Conservation (phyloP, 306 rosid genomes). For the Hippophae tibetana region DNA sequence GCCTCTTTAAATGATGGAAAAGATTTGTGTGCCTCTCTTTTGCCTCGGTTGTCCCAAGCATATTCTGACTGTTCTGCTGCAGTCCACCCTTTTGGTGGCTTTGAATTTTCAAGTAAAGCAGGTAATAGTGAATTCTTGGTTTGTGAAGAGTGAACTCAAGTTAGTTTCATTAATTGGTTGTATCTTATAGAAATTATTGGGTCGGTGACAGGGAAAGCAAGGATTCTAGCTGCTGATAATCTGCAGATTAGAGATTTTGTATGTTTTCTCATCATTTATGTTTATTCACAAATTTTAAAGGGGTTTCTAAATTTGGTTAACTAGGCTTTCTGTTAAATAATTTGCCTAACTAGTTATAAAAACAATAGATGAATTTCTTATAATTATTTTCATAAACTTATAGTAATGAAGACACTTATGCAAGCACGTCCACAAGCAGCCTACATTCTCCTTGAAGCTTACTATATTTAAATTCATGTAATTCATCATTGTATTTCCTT, state of each 20-base stretch:
- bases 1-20: conserved; percentile 25
- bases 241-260: conserved; percentile 46
- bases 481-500: conserved; percentile 4
- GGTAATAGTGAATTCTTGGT: conserved; percentile 23
- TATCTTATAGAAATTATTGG: conserved; percentile 23
- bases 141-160: conserved; percentile 6
- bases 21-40: conserved; percentile 38
- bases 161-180: conserved; percentile 1
- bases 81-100: conserved; percentile 40
- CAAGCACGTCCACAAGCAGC: conserved; percentile 6
- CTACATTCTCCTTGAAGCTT: background rate
- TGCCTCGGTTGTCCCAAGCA: conserved; percentile 52
- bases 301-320: no score
- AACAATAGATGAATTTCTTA: background rate
- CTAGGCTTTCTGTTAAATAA: no score
- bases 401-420: background rate
- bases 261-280: conserved; percentile 11
- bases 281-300: no score
- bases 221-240: conserved; percentile 41
- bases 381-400: background rate
- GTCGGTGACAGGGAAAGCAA: conserved; percentile 52
- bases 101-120: conserved; percentile 51
- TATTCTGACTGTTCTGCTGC: conserved; percentile 44
- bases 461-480: background rate
- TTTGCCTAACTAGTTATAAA: background rate